A percentile compares a stretch with the other conserved stretches of the same genome.
phyloP scores from a whole-genome alignment of 2,329 filamentous ascomycete species.

The Penicillium sp. region DNA sequence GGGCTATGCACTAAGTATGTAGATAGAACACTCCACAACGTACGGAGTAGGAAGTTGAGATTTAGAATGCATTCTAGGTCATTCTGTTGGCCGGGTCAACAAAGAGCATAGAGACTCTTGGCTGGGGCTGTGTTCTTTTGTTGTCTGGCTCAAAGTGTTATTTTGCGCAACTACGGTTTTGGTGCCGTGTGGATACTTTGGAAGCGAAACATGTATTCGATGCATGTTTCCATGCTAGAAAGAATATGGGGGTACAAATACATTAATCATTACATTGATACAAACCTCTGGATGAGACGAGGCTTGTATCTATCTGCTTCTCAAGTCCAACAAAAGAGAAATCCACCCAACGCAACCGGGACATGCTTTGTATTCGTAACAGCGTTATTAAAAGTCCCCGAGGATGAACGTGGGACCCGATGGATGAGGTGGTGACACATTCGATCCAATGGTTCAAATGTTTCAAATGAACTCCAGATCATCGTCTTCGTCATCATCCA shows the following conservation, averaged over 20 bases:
- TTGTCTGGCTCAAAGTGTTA: too few species aligned
- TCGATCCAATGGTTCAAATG: background rate
- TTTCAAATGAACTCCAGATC: slow-evolving; percentile 49
- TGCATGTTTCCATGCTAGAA: too few species aligned
- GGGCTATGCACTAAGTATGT: background rate
- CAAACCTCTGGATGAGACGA: background rate
- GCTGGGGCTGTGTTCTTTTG: too few species aligned
- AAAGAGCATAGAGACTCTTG: too few species aligned
- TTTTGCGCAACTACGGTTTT: too few species aligned
- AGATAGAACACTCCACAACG: too few species aligned
- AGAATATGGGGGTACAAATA: background rate
- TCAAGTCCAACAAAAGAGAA: slow-evolving; percentile 6
- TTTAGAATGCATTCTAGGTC: too few species aligned
- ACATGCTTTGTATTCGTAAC: slow-evolving; percentile 18
- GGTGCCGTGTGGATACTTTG: too few species aligned
- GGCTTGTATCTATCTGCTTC: background rate
- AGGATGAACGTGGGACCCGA: background rate
- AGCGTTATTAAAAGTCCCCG: slow-evolving; percentile 5
- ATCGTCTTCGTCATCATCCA: slow-evolving; percentile 53
- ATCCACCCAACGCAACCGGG: slow-evolving; percentile 9
- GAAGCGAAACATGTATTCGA: too few species aligned
- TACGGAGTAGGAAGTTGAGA: too few species aligned
- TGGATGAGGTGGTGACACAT: background rate
- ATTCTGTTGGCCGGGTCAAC: too few species aligned
- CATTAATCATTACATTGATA: background rate